Base-by-base conservation (phyloP, 805 yeast genomes). In the Starmerella scarabaei region DNA sequence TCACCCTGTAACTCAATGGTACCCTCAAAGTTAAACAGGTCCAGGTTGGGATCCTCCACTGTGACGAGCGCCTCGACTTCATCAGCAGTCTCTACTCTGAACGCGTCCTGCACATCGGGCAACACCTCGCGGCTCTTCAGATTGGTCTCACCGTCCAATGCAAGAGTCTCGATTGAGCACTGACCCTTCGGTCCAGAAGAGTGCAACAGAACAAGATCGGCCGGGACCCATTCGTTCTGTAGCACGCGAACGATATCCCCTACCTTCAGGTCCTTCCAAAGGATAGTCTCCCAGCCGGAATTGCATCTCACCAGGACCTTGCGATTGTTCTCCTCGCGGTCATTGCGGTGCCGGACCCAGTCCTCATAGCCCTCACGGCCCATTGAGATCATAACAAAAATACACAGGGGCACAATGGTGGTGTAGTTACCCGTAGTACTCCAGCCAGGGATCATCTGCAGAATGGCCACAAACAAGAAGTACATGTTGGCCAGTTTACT, bases 361-460 rank as follows among this genome's bases (percentile, higher is more conserved):
- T 91, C 98, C 59, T 91, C 98, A 59, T 69, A 86, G 0, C 93
- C 98, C 62, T 91, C 98, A 50, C 97, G 71, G 7, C 79, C 72
- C 61, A 88, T 85, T 0, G 97, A 83, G 21, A 91, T 81, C 6
- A 83, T 67, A 62, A 91, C 82, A 58, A 91, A 91, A 5, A 91
- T 71, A 59, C 77, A 63, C 42, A 91, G 66, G 2, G 98, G 97
- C 30, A 86, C 69, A 51, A 91, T 88, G 2, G 98, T 91, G 3
- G 97, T 91, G 56, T 75, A 84, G 11, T 85, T 80, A 44, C 97
- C 98, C 0, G 98, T 91, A 5, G 98, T 84, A 1, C 95, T 83
- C 96, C 95, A 91, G 2, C 85, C 74, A 0, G 98, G 97, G 35
- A 91, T 78, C 86, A 88, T 77, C 57, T 91, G 98, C 66, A 91